These are phyloP conservation scores for Alternaria atra DNA, from an alignment of 2,329 filamentous ascomycete genomes.

Conservation along the genomic window DNA sequence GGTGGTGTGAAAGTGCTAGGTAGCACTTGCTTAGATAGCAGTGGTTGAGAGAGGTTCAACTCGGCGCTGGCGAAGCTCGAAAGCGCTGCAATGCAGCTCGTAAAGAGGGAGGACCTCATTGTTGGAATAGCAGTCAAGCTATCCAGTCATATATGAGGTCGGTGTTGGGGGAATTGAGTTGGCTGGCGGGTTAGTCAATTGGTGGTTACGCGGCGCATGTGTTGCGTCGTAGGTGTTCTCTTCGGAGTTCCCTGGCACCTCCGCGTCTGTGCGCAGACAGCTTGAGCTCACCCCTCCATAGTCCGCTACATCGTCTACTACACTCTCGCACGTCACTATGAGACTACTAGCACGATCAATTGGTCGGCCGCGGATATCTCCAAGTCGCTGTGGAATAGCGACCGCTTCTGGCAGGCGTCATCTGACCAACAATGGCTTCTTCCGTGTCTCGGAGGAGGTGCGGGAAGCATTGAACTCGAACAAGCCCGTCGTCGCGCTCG, in stretches of 20 bases:
- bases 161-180: constrained; percentile 17
- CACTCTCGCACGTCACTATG: constrained; percentile 31
- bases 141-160: constrained; percentile 45
- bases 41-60: constrained; percentile 67
- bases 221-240: constrained; percentile 51
- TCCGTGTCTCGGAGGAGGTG: constrained; percentile 84
- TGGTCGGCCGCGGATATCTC: constrained; percentile 26
- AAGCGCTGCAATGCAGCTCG: constrained; percentile 63
- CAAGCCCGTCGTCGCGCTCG: constrained; percentile 88
- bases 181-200: constrained; percentile 21
- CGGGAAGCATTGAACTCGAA: constrained; percentile 75
- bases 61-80: constrained; percentile 67
- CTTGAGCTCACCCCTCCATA: constrained; percentile 23
- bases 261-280: constrained; percentile 30
- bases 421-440: constrained; percentile 59
- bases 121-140: constrained; percentile 40
- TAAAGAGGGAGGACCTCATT: constrained; percentile 53
- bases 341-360: constrained; percentile 30
- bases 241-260: constrained; percentile 39
- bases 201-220: constrained; percentile 31
- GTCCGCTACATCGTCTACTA: constrained; percentile 1
- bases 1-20: constrained; percentile 76
- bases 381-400: neutral
- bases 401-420: constrained; percentile 27
- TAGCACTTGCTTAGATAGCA: constrained; percentile 61